Evolutionary conservation across 2,329 filamentous ascomycete species (phyloP), one percentile per base, ranked within the genome.

Genomic region (Aphanoascus verrucosus): DNA sequence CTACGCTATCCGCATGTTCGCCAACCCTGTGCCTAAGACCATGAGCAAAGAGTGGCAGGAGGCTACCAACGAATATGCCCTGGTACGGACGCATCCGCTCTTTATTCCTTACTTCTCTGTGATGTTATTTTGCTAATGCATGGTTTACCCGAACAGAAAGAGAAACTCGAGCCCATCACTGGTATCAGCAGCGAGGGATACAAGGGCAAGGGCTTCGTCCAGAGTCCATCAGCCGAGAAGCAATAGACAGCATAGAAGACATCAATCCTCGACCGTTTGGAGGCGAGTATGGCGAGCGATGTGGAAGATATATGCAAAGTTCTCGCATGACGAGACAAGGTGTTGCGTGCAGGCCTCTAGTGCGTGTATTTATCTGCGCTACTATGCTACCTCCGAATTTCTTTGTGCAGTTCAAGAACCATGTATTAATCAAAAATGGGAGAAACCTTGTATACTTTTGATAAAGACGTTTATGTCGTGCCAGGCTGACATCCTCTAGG

Each of bases 41-140:
- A 94, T 98, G 90, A 91, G 78, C 76, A 86, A 88, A 79, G 93
- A 98, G 75, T 97, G 86, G 82, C 88, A 98, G 77, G 89, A 97
- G 78, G 85, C 85, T 63, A 80, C 84, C 63, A 95, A 98, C 74
- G 93, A 96, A 77, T 93, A 86, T 73, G 79, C 96, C 72, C 90
- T 83, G 81, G 91, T 94, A 76, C 65, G 82, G 51, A 28, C 42
- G 34, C 7, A 28, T 28, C 23, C 7, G 42, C 11, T 32, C 32
- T 19, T 42, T 20, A 45, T 55, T 57, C 64, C 42, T 48, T 56
- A 37, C 65, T 60, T 23, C 28, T 35, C 38, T 12, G 37, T 17
- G n/a, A 45, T 23, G n/a, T 31, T 5, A 20, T 32, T 12, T 35
- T 53, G 37, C 53, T 50, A 35, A 44, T 37, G 15, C 11, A 6